Evolutionary conservation across 169 alveolate genomes (phyloP), one percentile per base, ranked within the genome.

Genomic region (Plasmodium reichenowi): DNA sequence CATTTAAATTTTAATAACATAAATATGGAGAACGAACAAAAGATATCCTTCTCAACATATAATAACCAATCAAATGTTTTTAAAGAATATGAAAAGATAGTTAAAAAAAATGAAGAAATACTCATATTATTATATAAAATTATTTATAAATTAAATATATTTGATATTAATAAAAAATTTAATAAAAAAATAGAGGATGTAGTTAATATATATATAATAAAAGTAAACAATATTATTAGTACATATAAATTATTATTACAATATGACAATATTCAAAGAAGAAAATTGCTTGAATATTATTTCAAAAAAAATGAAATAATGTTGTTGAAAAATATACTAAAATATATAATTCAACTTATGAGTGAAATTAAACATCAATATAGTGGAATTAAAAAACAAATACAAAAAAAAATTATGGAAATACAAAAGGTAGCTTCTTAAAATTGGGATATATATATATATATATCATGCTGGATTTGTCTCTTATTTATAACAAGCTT

Each of bases 291-390:
- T 58, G 45, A 32, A 32, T 62, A 62, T 38, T 38, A 74, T 43
- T 74, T 74, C 2, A 58, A 58, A 62, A 48, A 43, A 20, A 74
- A 58, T 24, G 66, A 74, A 74, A 32, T 74, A 10, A 17, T n/a
- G 0, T 15, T 74, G 32, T 43, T 74, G 29, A 74, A 62, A 15
- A 17, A 62, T 74, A 62, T 74, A 43, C 62, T 59, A 20, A 20
- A 29, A 10, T 74, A 59, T 58, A 48, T 74, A 13, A 58, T 74
- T 29, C 72, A 74, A 10, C 62, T 74, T 3, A 74, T 74, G 87
- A 43, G 13, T 17, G 47, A 56, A 45, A 62, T 74, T 10, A 74
- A 74, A 48, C 26, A 15, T 13, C 72, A 74, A 48, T 74, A 50
- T 59, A 56, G 32, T 38, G 87, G 26, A 13, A 26, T 74, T 4